Evolutionary conservation across 2,329 filamentous ascomycete species (phyloP).

Genomic region (Aquanectria penicillioides): DNA sequence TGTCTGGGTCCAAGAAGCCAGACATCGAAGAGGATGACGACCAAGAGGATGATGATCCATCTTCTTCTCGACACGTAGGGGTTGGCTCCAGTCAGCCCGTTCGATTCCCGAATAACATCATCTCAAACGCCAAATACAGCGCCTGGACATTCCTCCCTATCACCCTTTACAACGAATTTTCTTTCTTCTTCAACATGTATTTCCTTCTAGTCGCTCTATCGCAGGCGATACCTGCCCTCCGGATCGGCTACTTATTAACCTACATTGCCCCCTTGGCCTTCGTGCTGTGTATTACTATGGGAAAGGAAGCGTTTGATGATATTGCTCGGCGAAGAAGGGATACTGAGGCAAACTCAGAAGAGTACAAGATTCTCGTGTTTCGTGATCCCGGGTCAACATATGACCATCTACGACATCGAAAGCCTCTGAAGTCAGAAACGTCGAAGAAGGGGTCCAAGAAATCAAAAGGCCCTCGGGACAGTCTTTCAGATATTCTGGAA

Average conservation of each 20-base stretch:
- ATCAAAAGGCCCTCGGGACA: slow-evolving; percentile 43
- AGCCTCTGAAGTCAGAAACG: slow-evolving; percentile 56
- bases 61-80: slow-evolving; percentile 76
- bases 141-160: slow-evolving; percentile 92
- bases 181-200: slow-evolving; percentile 99
- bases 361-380: slow-evolving; percentile 82
- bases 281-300: slow-evolving; percentile 90
- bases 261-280: slow-evolving; percentile 94
- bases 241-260: slow-evolving; percentile 94
- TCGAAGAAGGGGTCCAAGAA: slow-evolving; percentile 45
- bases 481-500: slow-evolving; percentile 73
- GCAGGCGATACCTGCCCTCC: slow-evolving; percentile 87
- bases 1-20: slow-evolving; percentile 55
- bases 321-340: slow-evolving; percentile 87
- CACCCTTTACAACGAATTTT: slow-evolving; percentile 98
- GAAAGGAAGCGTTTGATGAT: slow-evolving; percentile 96
- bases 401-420: slow-evolving; percentile 50
- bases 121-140: slow-evolving; percentile 98
- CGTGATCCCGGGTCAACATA: slow-evolving; percentile 61
- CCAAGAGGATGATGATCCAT: slow-evolving; percentile 69
- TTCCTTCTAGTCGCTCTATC: slow-evolving; percentile 95
- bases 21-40: slow-evolving; percentile 57
- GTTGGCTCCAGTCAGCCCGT: slow-evolving; percentile 79
- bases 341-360: slow-evolving; percentile 92
- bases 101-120: slow-evolving; percentile 87